Evolutionary conservation across 2,329 filamentous ascomycete genomes (phyloP), one percentile per base, ranked within the genome.

Genomic region (Pseudogymnoascus sp.): DNA sequence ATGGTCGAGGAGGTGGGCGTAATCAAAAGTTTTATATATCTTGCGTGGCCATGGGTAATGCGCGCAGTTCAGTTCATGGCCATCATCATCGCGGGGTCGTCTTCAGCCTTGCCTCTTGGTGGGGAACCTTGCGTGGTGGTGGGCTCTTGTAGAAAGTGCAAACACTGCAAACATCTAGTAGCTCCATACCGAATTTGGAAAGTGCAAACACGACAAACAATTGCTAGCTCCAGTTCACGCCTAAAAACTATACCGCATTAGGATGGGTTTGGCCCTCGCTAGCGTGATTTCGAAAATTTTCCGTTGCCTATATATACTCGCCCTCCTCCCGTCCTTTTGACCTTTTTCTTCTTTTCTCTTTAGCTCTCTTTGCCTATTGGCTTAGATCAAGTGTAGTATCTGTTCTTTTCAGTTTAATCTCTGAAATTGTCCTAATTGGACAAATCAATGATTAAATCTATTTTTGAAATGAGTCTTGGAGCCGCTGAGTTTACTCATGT

Each of bases 371-470:
- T 79, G 77, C 76, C 76, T 75, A 81, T 81, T 84, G 82, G 85
- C 85, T 89, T 89, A 90, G 88, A 91, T 91, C 88, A 91, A 90
- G 87, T 91, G 87, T 90, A 91, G 88, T 91, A 91, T 90, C 87
- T 90, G 88, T 92, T 92, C 88, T 92, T 91, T 89, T 90, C 87
- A 92, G 89, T 91, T 92, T 92, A 92, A 92, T 91, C 87, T 88
- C 88, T 92, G 88, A 88, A 89, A 91, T 82, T 82, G 80, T 80
- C 81, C 85, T 83, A 79, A 79, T 81, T 59, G 85, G 80, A 79
- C 79, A 80, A 80, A 84, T 83, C 82, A 80, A 80, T 85, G 87
- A 90, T 92, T 92, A 90, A 84, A 85, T 87, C 81, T 82, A 90
- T 92, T 89, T 87, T 90, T 90, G 80, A 64, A 69, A 64, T 68